phyloP scores from a whole-genome alignment of 2,329 filamentous ascomycete genomes.

The Sarocladium kiliense region DNA sequence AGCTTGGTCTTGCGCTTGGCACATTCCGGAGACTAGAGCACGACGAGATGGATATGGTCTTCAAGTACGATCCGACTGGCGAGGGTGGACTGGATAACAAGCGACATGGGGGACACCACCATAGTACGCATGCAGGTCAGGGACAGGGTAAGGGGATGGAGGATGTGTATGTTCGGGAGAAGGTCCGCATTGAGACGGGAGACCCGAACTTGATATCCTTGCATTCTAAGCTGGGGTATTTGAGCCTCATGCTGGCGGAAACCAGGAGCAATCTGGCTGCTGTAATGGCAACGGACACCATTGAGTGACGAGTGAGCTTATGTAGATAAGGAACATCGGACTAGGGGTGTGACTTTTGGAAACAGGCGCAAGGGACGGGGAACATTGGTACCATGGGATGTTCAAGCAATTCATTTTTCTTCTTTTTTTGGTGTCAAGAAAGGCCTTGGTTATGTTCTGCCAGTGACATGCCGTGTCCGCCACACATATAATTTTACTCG shows the following conservation, averaged over 20 bases:
- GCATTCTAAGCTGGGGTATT: slow-evolving; percentile 73
- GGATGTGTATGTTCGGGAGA: slow-evolving; percentile 83
- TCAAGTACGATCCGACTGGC: slow-evolving; percentile 50
- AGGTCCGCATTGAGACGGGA: slow-evolving; percentile 81
- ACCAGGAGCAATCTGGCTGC: slow-evolving; percentile 68
- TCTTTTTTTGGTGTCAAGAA: too few species aligned
- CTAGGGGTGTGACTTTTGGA: not conserved
- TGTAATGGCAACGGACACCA: slow-evolving; percentile 61
- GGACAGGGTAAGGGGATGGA: slow-evolving; percentile 16
- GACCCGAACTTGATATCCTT: slow-evolving; percentile 82
- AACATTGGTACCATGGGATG: not conserved
- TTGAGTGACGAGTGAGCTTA: not conserved
- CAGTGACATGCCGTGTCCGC: not conserved
- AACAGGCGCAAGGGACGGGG: not conserved
- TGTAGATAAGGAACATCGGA: not conserved
- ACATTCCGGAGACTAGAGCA: slow-evolving; percentile 61
- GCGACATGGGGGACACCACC: not conserved
- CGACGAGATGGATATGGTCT: slow-evolving; percentile 75
- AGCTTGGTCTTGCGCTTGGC: slow-evolving; percentile 65
- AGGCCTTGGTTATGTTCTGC: not conserved
- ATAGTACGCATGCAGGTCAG: not conserved
- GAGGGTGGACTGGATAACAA: slow-evolving; percentile 16
- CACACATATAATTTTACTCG: slow-evolving; percentile 1
- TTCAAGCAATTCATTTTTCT: too few species aligned
- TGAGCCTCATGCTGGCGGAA: slow-evolving; percentile 67